Conservation (phyloP, 768 basidiomycete genomes). For the Kwoniella botswanensis region DNA sequence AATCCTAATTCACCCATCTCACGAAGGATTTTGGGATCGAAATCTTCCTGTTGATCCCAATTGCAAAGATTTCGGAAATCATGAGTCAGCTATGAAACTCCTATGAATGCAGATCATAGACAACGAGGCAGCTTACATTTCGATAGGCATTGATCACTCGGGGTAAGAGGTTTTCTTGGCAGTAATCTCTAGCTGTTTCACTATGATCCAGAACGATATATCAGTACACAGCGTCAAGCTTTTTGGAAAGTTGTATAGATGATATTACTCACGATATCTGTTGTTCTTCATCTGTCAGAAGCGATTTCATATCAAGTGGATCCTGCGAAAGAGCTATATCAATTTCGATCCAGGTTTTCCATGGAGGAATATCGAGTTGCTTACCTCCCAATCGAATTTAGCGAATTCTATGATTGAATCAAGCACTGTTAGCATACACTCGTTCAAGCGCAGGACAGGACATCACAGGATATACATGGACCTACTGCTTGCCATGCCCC, state of each 20-base stretch:
- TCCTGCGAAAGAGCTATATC: slow-evolving; percentile 64
- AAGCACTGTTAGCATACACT: not conserved
- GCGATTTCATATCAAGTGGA: slow-evolving; percentile 75
- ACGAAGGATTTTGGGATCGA: slow-evolving; percentile 73
- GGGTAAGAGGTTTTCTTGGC: slow-evolving; percentile 79
- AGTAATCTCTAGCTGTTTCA: slow-evolving; percentile 65
- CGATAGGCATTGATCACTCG: slow-evolving; percentile 87
- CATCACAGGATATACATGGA: not conserved
- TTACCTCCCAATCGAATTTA: slow-evolving; percentile 59
- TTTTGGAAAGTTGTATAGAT: not conserved
- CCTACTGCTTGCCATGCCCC: slow-evolving; percentile 27
- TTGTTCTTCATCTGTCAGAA: slow-evolving; percentile 86
- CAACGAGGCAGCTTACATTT: slow-evolving; percentile 67
- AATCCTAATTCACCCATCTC: slow-evolving; percentile 94
- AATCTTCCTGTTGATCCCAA: slow-evolving; percentile 63
- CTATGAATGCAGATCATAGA: no score
- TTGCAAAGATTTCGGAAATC: no score
- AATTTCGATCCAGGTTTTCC: no score
- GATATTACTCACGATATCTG: slow-evolving; percentile 72
- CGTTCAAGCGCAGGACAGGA: not conserved
- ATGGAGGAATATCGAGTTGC: slow-evolving; percentile 3
- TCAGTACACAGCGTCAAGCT: not conserved
- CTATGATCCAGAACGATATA: slow-evolving; percentile 60
- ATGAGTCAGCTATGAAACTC: no score
- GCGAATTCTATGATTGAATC: slow-evolving; percentile 47